A percentile compares a stretch with the other conserved stretches of the same genome.
phyloP scores from a whole-genome alignment of 352 stramenopile genomes.

The Globisporangium carolinianum region DNA sequence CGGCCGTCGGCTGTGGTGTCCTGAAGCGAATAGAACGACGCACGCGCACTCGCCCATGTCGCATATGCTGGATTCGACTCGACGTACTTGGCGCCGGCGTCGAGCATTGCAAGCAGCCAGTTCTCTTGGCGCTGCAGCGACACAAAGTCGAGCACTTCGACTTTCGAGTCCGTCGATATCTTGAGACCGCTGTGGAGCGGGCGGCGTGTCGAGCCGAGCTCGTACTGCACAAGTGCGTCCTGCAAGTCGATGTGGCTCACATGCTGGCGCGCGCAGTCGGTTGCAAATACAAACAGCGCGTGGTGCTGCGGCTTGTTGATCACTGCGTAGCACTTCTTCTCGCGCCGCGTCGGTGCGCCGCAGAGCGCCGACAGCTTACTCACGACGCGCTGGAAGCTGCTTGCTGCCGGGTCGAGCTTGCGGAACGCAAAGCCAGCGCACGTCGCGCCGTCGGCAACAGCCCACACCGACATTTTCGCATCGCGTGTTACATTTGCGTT shows the following conservation, averaged over 20 bases:
- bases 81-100: constrained; percentile 12
- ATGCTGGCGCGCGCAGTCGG: constrained; percentile 12
- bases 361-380: constrained; percentile 1
- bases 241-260: constrained; percentile 8
- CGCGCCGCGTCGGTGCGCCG: neutral
- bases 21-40: constrained; percentile 13
- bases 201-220: neutral
- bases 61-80: constrained; percentile 4
- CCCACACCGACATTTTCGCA: constrained; percentile 24
- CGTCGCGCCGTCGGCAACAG: constrained; percentile 26
- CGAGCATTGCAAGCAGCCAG: constrained; percentile 12
- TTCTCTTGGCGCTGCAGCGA: constrained; percentile 11
- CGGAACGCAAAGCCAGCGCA: constrained; percentile 20
- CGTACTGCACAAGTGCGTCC: constrained; percentile 15
- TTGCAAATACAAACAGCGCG: constrained; percentile 11
- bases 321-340: constrained; percentile 13
- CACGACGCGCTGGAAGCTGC: neutral
- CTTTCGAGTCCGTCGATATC: constrained; percentile 7
- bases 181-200: constrained; percentile 11
- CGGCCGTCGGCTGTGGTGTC: constrained; percentile 10
- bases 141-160: constrained; percentile 13
- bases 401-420: constrained; percentile 2
- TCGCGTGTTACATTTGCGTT: neutral
- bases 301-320: constrained; percentile 17
- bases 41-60: constrained; percentile 1